These are phyloP conservation scores for Teratosphaeria gauchensis DNA, from an alignment of 2,329 filamentous ascomycete genomes.

Conservation along the genomic window DNA sequence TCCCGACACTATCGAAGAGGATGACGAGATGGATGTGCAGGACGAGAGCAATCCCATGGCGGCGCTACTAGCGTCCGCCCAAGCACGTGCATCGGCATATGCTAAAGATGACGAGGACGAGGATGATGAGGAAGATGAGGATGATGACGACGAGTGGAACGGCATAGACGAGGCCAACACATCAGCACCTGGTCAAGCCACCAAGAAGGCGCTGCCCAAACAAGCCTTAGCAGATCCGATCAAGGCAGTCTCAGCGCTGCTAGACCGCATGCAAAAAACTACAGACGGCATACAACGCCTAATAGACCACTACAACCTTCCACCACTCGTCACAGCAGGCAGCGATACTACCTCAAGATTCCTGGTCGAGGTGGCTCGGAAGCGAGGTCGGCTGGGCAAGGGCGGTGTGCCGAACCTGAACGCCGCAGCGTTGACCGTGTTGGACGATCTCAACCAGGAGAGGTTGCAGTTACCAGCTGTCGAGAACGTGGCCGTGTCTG, in stretches of 20 bases:
- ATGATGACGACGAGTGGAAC: slow-evolving; percentile 33
- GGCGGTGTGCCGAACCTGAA: slow-evolving; percentile 84
- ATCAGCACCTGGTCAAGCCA: slow-evolving; percentile 2
- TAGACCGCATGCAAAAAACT: slow-evolving; percentile 66
- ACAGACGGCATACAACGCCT: slow-evolving; percentile 69
- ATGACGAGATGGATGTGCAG: slow-evolving; percentile 48
- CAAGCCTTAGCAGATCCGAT: slow-evolving; percentile 91
- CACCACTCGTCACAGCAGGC: slow-evolving; percentile 58
- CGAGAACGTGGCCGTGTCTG: neutral
- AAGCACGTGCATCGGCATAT: slow-evolving; percentile 62
- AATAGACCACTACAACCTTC: slow-evolving; percentile 73
- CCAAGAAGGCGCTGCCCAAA: slow-evolving; percentile 70
- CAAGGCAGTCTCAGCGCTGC: slow-evolving; percentile 74
- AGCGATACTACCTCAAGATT: slow-evolving; percentile 83
- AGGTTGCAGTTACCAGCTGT: slow-evolving; percentile 49
- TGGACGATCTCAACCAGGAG: slow-evolving; percentile 94
- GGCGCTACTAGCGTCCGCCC: slow-evolving; percentile 76
- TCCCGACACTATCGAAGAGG: slow-evolving; percentile 29
- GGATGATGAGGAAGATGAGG: slow-evolving; percentile 38
- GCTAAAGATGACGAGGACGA: slow-evolving; percentile 49
- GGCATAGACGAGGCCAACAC: slow-evolving; percentile 7
- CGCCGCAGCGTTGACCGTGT: slow-evolving; percentile 81
- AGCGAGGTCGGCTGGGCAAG: slow-evolving; percentile 77
- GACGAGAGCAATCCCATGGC: slow-evolving; percentile 81
- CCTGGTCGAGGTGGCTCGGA: slow-evolving; percentile 86